Base-by-base conservation (phyloP, 1,284 basidiomycete species). In the Ganoderma resinaceum region DNA sequence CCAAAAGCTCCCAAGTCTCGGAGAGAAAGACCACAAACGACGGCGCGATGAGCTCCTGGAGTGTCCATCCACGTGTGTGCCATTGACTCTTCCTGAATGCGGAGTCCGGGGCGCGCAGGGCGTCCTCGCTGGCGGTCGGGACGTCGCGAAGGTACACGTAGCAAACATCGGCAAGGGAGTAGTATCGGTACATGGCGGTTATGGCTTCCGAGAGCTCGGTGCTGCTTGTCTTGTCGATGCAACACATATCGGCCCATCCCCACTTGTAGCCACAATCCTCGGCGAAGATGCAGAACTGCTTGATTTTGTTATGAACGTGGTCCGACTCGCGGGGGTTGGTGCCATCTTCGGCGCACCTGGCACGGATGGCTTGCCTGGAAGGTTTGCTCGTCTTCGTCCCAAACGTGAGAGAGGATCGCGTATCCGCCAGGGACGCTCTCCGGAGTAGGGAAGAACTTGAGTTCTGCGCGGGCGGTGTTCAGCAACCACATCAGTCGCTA, bases 171-270 rank as follows among this genome's bases (percentile, higher is more conserved):
- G 58, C 2, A 11, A 42, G n/a, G 37, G 58, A 14, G 23, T 42
- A 42, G n/a, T 42, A 42, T n/a, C 33, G 37, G 37, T 38, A 60
- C 58, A 60, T 38, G 35, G 58, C 40, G n/a, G 20, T 38, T 0
- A 59, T 59, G 2, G 58, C 35, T 26, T 59, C 58, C 12, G 58
- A 38, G 31, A 58, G 55, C 31, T 58, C 55, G 29, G 55, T 33
- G 55, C 55, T 58, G 31, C 55, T 58, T 5, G 58, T 59, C 58
- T 59, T 59, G 58, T 59, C 58, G 58, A 59, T 59, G 58, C 58
- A 59, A 18, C 58, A 59, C 35, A 33, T 40, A n/a, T 59, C 58
- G 20, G 18, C 29, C 58, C 58, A 59, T n/a, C 20, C 57, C 57
- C 57, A 59, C 37, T 37, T 2, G 33, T 37, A 35, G 31, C 57